Base-by-base conservation (phyloP, 208 protist species). In the Balamuthia mandrillaris region DNA sequence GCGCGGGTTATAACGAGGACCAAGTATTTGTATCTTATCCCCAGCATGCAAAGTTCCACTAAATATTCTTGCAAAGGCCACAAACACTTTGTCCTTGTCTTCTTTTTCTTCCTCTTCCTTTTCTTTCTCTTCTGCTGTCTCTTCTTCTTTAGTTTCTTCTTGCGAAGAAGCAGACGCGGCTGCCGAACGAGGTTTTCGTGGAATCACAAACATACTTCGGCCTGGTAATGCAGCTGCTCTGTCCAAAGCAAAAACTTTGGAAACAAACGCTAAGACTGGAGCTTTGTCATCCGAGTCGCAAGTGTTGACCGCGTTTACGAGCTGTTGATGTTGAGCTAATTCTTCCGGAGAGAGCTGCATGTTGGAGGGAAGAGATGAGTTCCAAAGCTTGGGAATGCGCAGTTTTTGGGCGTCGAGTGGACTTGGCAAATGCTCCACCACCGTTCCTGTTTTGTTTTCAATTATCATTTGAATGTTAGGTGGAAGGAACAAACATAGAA, bases 21-120 rank as follows among this genome's bases (percentile, higher is more conserved):
- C 75, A 9, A 92, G 79, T 39, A 98, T 93, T 56, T 84, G 84
- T 29, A 98, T 88, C 29, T 56, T 92, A 44, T 95, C 81, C 7
- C 97, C 96, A 21, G 93, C 90, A n/a, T 89, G 91, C 52, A 99
- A 89, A 2, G 95, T 95, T 7, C 98, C 97, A 87, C 92, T 95
- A 87, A 98, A 99, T 24, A 99, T 95, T 37, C 97, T 91, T 27
- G 95, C 94, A 81, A 98, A 98, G 24, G 94, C 97, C 79, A 99
- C 94, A 87, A 99, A 98, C 39, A 90, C 85, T 14, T 93, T 90
- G 24, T 56, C 83, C 37, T 92, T 74, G 29, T 87, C 21, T 52
- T n/a, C 51, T 6, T 75, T 60, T 88, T 81, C n/a, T n/a, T 37
- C 37, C 27, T 37, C 42, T 27, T 51, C 52, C 16, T 74, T 78